phyloP scores from a whole-genome alignment of 2,329 filamentous ascomycete species.

The Dryadomyces quercivorus region DNA sequence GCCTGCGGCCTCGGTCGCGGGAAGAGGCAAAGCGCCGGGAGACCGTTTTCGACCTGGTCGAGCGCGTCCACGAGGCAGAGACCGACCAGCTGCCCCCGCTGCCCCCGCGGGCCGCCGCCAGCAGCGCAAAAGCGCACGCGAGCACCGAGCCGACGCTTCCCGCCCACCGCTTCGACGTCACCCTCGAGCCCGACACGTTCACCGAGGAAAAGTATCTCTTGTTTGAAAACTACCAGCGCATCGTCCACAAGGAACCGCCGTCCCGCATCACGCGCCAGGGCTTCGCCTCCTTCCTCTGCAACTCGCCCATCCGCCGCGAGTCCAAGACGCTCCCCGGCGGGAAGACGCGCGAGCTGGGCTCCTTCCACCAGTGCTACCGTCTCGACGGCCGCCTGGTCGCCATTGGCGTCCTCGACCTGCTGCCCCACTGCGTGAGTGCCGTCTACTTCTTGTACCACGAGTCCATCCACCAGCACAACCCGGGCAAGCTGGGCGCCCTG shows the following conservation, averaged over 20 bases:
- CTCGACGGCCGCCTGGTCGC: constrained; percentile 66
- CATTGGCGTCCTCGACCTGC: constrained; percentile 62
- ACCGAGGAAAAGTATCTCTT: constrained; percentile 65
- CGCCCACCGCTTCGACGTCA: constrained; percentile 55
- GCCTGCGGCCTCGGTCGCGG: constrained; percentile 53
- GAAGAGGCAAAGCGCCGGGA: constrained; percentile 51
- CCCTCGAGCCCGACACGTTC: constrained; percentile 56
- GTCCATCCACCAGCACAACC: constrained; percentile 55
- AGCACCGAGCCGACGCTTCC: constrained; percentile 31
- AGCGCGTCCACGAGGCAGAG: constrained; percentile 61
- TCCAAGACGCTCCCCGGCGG: constrained; percentile 33
- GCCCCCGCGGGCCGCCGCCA: background rate
- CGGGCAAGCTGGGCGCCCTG: constrained; percentile 66
- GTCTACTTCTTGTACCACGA: constrained; percentile 78
- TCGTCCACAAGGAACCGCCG: constrained; percentile 57
- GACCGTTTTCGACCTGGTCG: constrained; percentile 53
- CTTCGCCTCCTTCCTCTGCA: constrained; percentile 64
- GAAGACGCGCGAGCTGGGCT: constrained; percentile 46
- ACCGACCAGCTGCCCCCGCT: constrained; percentile 27
- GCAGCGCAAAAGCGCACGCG: background rate
- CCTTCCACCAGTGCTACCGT: constrained; percentile 72
- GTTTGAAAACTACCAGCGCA: constrained; percentile 62
- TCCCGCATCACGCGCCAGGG: constrained; percentile 44
- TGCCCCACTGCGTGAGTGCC: constrained; percentile 65
- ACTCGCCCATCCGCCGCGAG: constrained; percentile 48